phyloP scores from a whole-genome alignment of 306 rosid genomes.

The Glycine soja region DNA sequence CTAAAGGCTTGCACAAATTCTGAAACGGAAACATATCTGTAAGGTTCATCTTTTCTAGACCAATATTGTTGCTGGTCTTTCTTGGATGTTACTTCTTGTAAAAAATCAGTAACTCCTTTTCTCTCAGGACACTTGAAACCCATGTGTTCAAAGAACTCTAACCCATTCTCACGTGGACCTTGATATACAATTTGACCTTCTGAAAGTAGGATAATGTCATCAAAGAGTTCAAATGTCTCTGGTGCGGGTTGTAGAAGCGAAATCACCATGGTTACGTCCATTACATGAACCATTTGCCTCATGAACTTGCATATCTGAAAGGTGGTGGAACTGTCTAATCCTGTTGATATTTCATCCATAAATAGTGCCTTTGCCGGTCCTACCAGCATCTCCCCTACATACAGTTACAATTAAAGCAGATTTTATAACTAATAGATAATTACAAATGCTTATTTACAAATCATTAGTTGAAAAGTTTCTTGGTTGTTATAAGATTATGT shows the following conservation, averaged over 20 bases:
- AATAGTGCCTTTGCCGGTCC: conserved; percentile 86
- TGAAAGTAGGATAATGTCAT: conserved; percentile 67
- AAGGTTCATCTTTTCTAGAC: conserved; percentile 58
- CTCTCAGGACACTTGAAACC: conserved; percentile 80
- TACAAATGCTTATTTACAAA: not conserved
- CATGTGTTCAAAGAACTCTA: conserved; percentile 66
- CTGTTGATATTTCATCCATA: conserved; percentile 95
- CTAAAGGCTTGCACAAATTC: conserved; percentile 60
- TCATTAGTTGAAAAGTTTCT: not conserved
- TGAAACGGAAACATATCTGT: conserved; percentile 62
- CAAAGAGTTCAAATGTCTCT: conserved; percentile 71
- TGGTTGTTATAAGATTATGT: not conserved
- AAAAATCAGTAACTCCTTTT: conserved; percentile 85
- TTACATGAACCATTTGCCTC: conserved; percentile 88
- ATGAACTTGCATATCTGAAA: conserved; percentile 82
- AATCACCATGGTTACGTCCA: conserved; percentile 76
- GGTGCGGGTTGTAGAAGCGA: conserved; percentile 71
- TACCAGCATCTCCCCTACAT: conserved; percentile 86
- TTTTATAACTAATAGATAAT: not conserved
- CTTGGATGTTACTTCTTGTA: conserved; percentile 87
- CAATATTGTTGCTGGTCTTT: conserved; percentile 92
- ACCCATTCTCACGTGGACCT: conserved; percentile 67
- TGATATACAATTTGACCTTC: conserved; percentile 85
- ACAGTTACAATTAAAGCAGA: conserved; percentile 37
- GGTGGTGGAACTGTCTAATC: conserved; percentile 90